Conservation (phyloP, 2,329 filamentous ascomycete species). For the Rugonectria rugulosa region DNA sequence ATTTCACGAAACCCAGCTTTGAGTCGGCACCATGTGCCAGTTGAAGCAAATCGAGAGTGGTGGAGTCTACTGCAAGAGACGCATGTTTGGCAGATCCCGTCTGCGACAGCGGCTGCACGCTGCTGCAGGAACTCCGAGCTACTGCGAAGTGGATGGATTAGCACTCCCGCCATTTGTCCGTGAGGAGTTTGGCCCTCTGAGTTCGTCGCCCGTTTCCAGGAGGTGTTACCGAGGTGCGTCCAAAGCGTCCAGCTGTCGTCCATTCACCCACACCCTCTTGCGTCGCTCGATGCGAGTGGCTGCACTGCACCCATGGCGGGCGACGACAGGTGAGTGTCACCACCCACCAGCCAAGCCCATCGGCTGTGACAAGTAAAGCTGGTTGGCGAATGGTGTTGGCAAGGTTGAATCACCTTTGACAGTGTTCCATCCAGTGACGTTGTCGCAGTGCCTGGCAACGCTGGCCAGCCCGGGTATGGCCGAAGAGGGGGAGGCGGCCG, state of each 20-base stretch:
- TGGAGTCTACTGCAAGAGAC: not conserved
- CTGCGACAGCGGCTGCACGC: not conserved
- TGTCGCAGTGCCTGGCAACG: not conserved
- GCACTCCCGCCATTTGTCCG: not conserved
- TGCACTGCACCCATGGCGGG: conserved; percentile 3
- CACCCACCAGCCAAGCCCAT: not conserved
- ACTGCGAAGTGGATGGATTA: not conserved
- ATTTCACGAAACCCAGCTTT: not conserved
- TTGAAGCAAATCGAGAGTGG: not conserved
- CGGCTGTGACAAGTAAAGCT: not conserved
- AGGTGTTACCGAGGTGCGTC: not conserved
- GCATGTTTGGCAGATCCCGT: not conserved
- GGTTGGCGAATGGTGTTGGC: not conserved
- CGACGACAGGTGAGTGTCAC: conserved; percentile 1
- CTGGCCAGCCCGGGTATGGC: not conserved
- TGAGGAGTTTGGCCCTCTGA: not conserved
- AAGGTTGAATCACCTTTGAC: not conserved
- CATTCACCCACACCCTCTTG: conserved; percentile 4
- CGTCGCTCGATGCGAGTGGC: not conserved
- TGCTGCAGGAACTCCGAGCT: not conserved
- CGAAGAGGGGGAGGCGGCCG: not conserved
- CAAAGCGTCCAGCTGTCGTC: not conserved
- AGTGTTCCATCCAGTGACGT: conserved; percentile 1
- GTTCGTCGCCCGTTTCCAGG: not conserved
- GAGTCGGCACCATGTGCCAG: not conserved